These are phyloP conservation scores for Malus sylvestris DNA, from an alignment of 306 rosid genomes.

Conservation along the genomic window DNA sequence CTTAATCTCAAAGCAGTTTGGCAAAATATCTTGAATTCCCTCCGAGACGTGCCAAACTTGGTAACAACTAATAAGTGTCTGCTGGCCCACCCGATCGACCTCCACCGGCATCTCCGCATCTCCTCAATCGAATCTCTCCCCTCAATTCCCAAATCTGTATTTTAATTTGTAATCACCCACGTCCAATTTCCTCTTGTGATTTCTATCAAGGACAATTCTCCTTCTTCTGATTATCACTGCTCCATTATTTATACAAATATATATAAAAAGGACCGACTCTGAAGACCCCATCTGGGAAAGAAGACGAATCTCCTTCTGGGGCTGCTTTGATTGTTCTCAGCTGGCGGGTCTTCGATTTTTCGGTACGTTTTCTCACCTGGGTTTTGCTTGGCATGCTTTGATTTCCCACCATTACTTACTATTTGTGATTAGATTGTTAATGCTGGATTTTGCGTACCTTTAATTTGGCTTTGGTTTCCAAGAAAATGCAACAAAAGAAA, in stretches of 20 bases:
- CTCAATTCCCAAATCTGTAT: not conserved
- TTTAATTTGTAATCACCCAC: not conserved
- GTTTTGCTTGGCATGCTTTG: not conserved
- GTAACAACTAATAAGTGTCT: too few species aligned
- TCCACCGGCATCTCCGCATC: constrained; percentile 26
- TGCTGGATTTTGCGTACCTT: not conserved
- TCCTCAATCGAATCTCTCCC: constrained; percentile 5
- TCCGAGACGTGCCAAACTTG: not conserved
- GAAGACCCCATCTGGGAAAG: constrained; percentile 2
- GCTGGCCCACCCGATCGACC: too few species aligned
- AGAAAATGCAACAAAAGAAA: not conserved
- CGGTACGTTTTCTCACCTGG: constrained; percentile 17
- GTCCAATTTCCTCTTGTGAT: not conserved
- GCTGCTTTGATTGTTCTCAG: constrained; percentile 7
- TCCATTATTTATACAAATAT: not conserved
- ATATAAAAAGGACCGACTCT: not conserved
- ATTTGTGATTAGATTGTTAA: not conserved
- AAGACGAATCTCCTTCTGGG: constrained; percentile 17
- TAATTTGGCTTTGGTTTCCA: not conserved
- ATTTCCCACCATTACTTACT: not conserved
- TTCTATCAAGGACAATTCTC: not conserved
- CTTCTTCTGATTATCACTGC: constrained; percentile 8
- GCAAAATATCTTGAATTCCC: not conserved
- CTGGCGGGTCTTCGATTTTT: constrained; percentile 23
- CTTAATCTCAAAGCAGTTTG: not conserved